Base-by-base conservation (phyloP, 202 grass and related monocot genomes). In the Brachypodium distachyon region DNA sequence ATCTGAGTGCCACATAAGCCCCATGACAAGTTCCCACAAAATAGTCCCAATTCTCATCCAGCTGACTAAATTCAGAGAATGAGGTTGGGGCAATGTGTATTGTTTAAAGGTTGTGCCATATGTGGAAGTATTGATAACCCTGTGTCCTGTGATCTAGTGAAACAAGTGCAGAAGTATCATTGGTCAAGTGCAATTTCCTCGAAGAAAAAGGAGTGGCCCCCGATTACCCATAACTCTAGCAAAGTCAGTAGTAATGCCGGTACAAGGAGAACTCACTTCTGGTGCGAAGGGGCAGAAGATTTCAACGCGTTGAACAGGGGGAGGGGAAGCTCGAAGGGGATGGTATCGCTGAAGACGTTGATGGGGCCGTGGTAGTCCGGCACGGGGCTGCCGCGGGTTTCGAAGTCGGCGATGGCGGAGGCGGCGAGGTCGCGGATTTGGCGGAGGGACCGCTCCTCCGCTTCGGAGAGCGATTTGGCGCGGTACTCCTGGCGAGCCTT, bases 381-480 rank as follows among this genome's bases (percentile, higher is more conserved):
- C 22, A 54, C 47, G 33, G 69, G 47, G 31, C 69, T 49, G 69
- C 54, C 22, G 33, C 7, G 37, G 69, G 49, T 3, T 5, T 32
- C 33, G 48, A 54, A 72, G 42, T 50, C 42, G n/a, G 41, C 12
- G 73, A 50, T 25, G 74, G 74, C 58, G 31, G 42, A 38, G 58
- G 74, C 31, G 4, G 74, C 58, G 21, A 77, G 74, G n/a, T 77
- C 58, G 31, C 7, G 43, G 58, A 76, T 61, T 12, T 74, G 18
- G 8, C 12, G 0, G 73, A 77, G 73, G 29, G 57, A 19, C 73
- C 40, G 74, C 31, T 36, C 19, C 29, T 62, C 73, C 56, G 12
- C 29, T 19, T 76, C 56, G n/a, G 73, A 76, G 73, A 76, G 41
- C n/a, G 28, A 4, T 9, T 6, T 3, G 12, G 41, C 41, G 11